Conservation (phyloP, 1,139 yeast genomes). For the Diutina neorugosa region DNA sequence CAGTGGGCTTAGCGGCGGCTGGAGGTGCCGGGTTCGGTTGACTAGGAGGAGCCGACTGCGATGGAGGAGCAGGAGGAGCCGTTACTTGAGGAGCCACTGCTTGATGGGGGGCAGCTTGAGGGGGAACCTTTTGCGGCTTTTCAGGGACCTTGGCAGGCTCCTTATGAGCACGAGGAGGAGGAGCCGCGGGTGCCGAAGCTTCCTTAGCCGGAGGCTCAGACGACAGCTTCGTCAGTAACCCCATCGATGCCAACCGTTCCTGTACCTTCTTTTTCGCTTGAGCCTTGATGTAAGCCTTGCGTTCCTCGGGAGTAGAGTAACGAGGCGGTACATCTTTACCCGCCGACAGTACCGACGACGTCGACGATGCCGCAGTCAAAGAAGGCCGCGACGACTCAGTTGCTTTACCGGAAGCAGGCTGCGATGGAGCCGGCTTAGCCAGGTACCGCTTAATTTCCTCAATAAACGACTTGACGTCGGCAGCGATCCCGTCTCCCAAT, state of each 20-base stretch:
- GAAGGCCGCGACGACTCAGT: constrained; percentile 6
- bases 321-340: neutral
- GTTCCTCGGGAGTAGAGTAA: constrained; percentile 42
- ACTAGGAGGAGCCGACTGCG: neutral
- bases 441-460: constrained; percentile 22
- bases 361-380: constrained; percentile 9
- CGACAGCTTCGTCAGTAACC: constrained; percentile 38
- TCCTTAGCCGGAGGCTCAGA: neutral
- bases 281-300: constrained; percentile 77
- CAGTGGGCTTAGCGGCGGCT: neutral
- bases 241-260: constrained; percentile 78
- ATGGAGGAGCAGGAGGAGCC: neutral
- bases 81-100: too few relatives aligned
- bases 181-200: neutral
- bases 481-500: constrained; percentile 65
- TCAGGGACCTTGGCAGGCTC: neutral
- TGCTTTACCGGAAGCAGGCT: constrained; percentile 5
- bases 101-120: too few relatives aligned
- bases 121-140: neutral
- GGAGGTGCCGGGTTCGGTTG: neutral
- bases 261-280: constrained; percentile 87
- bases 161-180: neutral
- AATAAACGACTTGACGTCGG: constrained; percentile 52
- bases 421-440: neutral
- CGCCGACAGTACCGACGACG: neutral